Evolutionary conservation across 352 stramenopile genomes (phyloP).

Genomic region (Phytopythium montanum): DNA sequence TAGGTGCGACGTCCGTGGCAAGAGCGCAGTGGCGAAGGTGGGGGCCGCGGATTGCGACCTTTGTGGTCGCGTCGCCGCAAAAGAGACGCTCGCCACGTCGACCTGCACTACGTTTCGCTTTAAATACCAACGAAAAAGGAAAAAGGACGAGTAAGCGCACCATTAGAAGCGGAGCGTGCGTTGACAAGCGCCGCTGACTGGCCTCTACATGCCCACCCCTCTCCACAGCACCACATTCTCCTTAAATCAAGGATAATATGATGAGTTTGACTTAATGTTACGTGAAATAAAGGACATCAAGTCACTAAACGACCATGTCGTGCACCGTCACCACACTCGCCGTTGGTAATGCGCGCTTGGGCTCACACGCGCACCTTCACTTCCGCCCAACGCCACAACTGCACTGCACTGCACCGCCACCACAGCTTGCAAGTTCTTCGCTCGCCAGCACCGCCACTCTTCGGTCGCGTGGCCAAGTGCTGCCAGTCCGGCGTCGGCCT

Average conservation of each 20-base stretch:
- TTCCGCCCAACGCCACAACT: neutral
- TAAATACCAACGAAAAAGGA: no score
- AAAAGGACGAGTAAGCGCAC: neutral
- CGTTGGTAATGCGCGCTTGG: no score
- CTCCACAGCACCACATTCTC: neutral
- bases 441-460: no score
- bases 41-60: neutral
- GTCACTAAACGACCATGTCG: neutral
- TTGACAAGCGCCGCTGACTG: neutral
- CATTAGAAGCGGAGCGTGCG: neutral
- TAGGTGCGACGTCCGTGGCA: neutral
- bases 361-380: neutral
- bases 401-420: no score
- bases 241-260: neutral
- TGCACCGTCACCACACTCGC: no score
- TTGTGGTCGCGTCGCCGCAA: constrained; percentile 3
- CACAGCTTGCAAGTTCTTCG: neutral
- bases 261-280: neutral
- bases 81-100: constrained; percentile 1
- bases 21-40: neutral
- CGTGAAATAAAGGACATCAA: neutral
- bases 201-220: constrained; percentile 3
- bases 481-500: neutral
- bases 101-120: neutral
- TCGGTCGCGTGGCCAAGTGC: neutral